A percentile compares a stretch with the other conserved stretches of the same genome.
These are phyloP conservation scores for Leccinellum rugosiceps DNA, from an alignment of 768 basidiomycete species.

Conservation along the genomic window DNA sequence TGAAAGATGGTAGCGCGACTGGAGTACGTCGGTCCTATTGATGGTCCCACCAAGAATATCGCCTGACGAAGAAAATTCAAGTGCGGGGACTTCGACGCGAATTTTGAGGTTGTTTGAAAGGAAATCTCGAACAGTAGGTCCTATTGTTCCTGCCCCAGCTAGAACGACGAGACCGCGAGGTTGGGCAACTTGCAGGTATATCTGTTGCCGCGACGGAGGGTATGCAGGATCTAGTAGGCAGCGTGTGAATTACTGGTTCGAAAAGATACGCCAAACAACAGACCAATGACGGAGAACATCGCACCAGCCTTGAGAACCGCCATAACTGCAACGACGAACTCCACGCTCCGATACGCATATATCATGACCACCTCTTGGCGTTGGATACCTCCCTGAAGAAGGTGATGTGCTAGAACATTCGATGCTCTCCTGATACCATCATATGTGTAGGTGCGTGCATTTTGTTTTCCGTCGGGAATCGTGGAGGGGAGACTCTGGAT, in stretches of 20 bases:
- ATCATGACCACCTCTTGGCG: constrained; percentile 98
- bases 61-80: constrained; percentile 69
- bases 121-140: constrained; percentile 80
- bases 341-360: constrained; percentile 93
- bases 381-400: constrained; percentile 81
- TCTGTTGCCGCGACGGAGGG: constrained; percentile 86
- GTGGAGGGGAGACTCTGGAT: constrained; percentile 64
- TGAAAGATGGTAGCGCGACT: constrained; percentile 46
- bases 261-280: constrained; percentile 25
- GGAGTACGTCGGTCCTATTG: constrained; percentile 59
- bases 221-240: constrained; percentile 82
- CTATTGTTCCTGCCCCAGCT: constrained; percentile 82
- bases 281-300: constrained; percentile 96
- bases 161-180: constrained; percentile 90
- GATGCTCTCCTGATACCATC: constrained; percentile 76
- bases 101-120: constrained; percentile 75
- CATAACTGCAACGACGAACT: constrained; percentile 96
- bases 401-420: constrained; percentile 87
- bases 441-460: constrained; percentile 69
- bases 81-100: constrained; percentile 86
- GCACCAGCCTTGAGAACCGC: constrained; percentile 94
- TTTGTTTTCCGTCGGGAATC: constrained; percentile 41
- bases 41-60: constrained; percentile 60
- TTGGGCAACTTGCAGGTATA: constrained; percentile 90
- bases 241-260: background rate